A percentile compares a stretch with the other conserved stretches of the same genome.
These are phyloP conservation scores for Poa pratensis DNA, from an alignment of 176 grass and related monocot species.

Conservation along the genomic window DNA sequence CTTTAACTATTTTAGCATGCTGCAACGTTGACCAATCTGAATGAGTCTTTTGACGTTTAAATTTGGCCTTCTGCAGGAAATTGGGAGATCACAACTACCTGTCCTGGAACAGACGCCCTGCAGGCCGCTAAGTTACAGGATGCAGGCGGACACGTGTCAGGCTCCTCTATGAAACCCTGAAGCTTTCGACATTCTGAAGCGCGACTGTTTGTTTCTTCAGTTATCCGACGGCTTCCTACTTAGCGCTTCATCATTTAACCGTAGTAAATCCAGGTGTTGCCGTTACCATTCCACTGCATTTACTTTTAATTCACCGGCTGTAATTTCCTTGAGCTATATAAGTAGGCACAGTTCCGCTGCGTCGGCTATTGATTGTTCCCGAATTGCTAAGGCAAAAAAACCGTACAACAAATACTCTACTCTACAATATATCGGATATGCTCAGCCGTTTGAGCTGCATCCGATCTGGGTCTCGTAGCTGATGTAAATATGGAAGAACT, in stretches of 20 bases:
- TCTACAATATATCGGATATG: not conserved
- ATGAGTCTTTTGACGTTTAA: not conserved
- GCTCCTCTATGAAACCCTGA: not conserved
- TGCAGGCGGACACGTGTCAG: not conserved
- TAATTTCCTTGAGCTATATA: not conserved
- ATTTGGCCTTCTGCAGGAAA: slow-evolving; percentile 62
- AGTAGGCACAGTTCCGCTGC: not conserved
- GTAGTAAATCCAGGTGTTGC: not conserved
- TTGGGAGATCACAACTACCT: slow-evolving; percentile 82
- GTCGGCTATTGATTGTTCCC: not conserved
- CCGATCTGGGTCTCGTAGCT: too few species aligned
- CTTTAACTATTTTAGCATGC: not conserved
- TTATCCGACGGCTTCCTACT: not conserved
- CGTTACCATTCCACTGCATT: not conserved
- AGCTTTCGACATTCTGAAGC: not conserved
- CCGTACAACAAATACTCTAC: not conserved
- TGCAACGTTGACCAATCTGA: not conserved
- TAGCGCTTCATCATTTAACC: not conserved
- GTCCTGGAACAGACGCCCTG: slow-evolving; percentile 80
- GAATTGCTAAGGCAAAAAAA: not conserved
- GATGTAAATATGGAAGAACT: too few species aligned
- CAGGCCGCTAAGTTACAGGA: slow-evolving; percentile 44
- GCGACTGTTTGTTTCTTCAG: not conserved
- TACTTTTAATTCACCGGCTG: not conserved
- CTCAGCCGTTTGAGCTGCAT: not conserved